phyloP scores from a whole-genome alignment of 2,329 filamentous ascomycete species.

The Sporothrix globosa region DNA sequence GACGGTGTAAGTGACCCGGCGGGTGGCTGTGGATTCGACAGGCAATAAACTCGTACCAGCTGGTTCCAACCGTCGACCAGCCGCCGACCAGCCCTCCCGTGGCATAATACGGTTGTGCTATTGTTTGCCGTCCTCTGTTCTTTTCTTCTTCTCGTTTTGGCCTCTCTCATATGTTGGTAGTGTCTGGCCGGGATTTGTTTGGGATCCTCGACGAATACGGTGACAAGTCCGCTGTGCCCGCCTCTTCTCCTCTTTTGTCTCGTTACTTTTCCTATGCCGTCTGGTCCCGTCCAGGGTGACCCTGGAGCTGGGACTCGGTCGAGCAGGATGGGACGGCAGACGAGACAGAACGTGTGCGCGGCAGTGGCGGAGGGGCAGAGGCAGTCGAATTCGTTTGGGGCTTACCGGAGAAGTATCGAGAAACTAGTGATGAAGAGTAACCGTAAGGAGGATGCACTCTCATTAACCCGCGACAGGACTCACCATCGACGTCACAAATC shows the following conservation, averaged over 20 bases:
- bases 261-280: background rate
- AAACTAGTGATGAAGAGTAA: too few relatives aligned
- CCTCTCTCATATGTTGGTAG: background rate
- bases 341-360: background rate
- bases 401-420: too few relatives aligned
- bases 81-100: background rate
- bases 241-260: background rate
- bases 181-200: background rate
- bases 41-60: background rate
- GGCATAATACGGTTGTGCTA: slow-evolving; percentile 7
- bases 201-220: background rate
- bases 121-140: slow-evolving; percentile 3
- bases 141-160: background rate
- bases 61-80: slow-evolving; percentile 17
- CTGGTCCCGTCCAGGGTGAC: slow-evolving; percentile 18
- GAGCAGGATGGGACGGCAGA: slow-evolving; percentile 6
- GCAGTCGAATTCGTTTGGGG: background rate
- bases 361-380: background rate
- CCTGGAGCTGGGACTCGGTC: slow-evolving; percentile 16
- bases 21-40: background rate
- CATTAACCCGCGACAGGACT: slow-evolving; percentile 21
- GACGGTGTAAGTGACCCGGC: slow-evolving; percentile 20
- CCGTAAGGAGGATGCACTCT: too few relatives aligned
- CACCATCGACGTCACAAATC: slow-evolving; percentile 9
- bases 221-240: background rate